Conservation (phyloP, 2,329 filamentous ascomycete genomes). For the Dendrostoma leiphaemia region DNA sequence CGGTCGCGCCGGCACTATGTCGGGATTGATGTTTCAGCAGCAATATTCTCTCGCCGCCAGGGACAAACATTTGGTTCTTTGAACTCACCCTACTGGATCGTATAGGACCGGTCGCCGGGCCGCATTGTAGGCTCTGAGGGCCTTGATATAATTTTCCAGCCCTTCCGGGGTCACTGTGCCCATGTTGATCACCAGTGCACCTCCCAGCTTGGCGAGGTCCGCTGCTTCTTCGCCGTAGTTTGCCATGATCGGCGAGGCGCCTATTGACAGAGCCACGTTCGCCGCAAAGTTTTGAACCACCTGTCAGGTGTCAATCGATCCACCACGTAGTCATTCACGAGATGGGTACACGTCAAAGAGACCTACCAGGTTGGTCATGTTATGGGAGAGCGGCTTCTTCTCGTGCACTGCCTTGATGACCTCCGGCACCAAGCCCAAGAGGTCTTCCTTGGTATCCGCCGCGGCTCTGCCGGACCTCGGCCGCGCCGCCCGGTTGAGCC, state of each 20-base stretch:
- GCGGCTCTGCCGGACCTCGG: neutral
- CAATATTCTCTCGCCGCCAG: neutral
- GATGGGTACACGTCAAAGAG: too few species aligned
- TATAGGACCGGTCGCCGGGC: slow-evolving; percentile 74
- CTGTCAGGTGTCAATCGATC: slow-evolving; percentile 24
- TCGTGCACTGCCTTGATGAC: slow-evolving; percentile 61
- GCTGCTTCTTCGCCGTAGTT: slow-evolving; percentile 78
- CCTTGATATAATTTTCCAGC: slow-evolving; percentile 68
- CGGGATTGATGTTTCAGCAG: neutral
- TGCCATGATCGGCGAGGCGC: slow-evolving; percentile 91
- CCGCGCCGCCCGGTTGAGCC: slow-evolving; percentile 24
- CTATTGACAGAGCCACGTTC: slow-evolving; percentile 81
- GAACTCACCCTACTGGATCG: slow-evolving; percentile 78
- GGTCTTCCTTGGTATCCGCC: neutral
- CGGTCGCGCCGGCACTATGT: slow-evolving; percentile 70
- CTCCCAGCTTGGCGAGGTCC: slow-evolving; percentile 75
- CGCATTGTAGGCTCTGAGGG: slow-evolving; percentile 78
- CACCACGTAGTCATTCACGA: neutral
- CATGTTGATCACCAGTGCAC: slow-evolving; percentile 89
- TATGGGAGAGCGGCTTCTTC: slow-evolving; percentile 76
- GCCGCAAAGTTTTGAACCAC: slow-evolving; percentile 93
- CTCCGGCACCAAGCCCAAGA: slow-evolving; percentile 31
- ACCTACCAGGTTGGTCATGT: slow-evolving; percentile 85
- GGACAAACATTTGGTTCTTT: neutral
- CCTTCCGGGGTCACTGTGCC: slow-evolving; percentile 81